A percentile compares a stretch with the other conserved stretches of the same genome.
Conservation (phyloP, 768 basidiomycete species). For the Termitomyces sp. region DNA sequence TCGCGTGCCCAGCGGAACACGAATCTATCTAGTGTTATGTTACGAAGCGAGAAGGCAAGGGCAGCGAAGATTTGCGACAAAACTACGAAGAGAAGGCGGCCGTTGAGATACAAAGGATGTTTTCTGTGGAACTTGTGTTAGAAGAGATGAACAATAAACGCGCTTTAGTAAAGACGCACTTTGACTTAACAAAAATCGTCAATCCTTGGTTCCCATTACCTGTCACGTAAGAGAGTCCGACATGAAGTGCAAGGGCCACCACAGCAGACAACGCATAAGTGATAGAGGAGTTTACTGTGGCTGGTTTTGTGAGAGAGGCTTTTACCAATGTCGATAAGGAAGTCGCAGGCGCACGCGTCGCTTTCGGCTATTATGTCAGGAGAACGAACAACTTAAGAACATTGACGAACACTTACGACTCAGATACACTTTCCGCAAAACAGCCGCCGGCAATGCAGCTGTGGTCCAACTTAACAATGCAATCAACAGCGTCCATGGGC, state of each 20-base stretch:
- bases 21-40: constrained; percentile 58
- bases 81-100: constrained; percentile 55
- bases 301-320: constrained; percentile 38
- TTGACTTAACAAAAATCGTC: constrained; percentile 60
- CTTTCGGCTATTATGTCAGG: constrained; percentile 21
- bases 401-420: constrained; percentile 40
- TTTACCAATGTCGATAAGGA: constrained; percentile 48
- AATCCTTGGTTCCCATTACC: constrained; percentile 24
- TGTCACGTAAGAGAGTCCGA: constrained; percentile 25
- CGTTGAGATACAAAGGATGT: constrained; percentile 71
- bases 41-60: constrained; percentile 44
- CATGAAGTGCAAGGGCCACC: constrained; percentile 36
- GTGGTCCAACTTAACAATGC: constrained; percentile 41
- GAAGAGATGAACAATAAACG: not conserved
- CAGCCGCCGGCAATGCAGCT: constrained; percentile 49
- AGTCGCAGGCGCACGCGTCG: constrained; percentile 37
- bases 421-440: constrained; percentile 54
- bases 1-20: constrained; percentile 34
- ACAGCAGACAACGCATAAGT: constrained; percentile 45
- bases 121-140: constrained; percentile 36
- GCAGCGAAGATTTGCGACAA: constrained; percentile 46
- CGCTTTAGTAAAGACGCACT: constrained; percentile 29
- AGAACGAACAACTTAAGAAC: not conserved
- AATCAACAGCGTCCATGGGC: constrained; percentile 36
- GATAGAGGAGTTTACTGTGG: constrained; percentile 36